A percentile compares a stretch with the other conserved stretches of the same genome.
phyloP scores from a whole-genome alignment of 768 basidiomycete genomes.

The Leccinum subgranulosum region DNA sequence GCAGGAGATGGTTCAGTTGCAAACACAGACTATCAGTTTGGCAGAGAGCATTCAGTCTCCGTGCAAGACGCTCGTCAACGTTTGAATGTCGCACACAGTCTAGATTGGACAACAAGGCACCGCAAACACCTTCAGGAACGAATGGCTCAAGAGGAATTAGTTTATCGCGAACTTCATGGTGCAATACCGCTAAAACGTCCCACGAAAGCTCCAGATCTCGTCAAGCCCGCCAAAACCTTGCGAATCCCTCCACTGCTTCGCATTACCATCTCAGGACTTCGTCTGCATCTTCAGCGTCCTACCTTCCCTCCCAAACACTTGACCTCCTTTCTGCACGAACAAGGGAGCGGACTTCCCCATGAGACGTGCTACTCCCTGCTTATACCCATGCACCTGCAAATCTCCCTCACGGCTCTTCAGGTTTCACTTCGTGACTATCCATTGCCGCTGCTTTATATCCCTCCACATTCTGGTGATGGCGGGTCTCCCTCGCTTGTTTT shows the following conservation, averaged over 20 bases:
- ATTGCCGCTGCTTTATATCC: conserved; percentile 76
- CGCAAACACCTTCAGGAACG: conserved; percentile 45
- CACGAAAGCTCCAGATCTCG: conserved; percentile 41
- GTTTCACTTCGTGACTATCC: conserved; percentile 84
- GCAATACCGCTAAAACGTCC: conserved; percentile 28
- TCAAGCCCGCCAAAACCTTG: conserved; percentile 35
- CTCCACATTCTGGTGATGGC: conserved; percentile 37
- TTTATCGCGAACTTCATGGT: conserved; percentile 46
- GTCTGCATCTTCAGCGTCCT: conserved; percentile 53
- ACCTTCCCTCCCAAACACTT: conserved; percentile 56
- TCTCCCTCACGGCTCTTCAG: conserved; percentile 58
- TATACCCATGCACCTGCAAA: conserved; percentile 75
- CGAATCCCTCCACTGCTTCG: conserved; percentile 69
- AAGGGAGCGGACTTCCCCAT: conserved; percentile 65
- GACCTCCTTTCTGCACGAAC: conserved; percentile 60
- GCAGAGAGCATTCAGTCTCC: conserved; percentile 60
- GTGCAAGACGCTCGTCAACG: conserved; percentile 69
- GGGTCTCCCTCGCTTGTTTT: conserved; percentile 53
- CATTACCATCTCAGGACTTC: conserved; percentile 54
- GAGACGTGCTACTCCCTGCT: conserved; percentile 76
- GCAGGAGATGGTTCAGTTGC: conserved; percentile 34
- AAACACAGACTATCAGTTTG: conserved; percentile 62
- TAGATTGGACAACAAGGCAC: conserved; percentile 68
- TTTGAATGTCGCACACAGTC: conserved; percentile 64
- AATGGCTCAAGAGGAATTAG: conserved; percentile 44